Base-by-base conservation (phyloP, 352 stramenopile genomes). In the Globisporangium camurandrum region DNA sequence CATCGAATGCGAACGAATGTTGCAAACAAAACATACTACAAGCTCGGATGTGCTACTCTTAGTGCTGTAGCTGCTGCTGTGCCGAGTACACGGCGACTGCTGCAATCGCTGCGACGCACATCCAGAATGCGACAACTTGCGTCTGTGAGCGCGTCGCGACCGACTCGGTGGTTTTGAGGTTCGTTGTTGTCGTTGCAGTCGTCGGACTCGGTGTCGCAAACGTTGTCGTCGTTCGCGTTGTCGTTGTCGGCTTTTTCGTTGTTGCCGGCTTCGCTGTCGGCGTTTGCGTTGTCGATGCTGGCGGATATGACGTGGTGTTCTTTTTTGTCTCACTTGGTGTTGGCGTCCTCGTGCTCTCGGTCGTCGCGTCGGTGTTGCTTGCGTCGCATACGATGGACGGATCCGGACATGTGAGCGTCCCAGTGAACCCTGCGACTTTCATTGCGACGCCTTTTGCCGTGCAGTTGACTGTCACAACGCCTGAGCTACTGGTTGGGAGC, bases 361-460 rank as follows among this genome's bases (percentile, higher is more conserved):
- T n/a, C n/a, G n/a, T n/a, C n/a, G n/a, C n/a, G n/a, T 12, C 23
- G 17, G 17, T 28, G 51, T 10, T 34, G n/a, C 43, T 57, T 27
- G 14, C 23, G 8, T 37, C 64, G 38, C 80, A 92, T 34, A 89
- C 69, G 20, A 82, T 60, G 16, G 61, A 37, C 23, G 80, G 77
- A 28, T 91, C 80, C 4, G 82, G 79, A 46, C 82, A 89, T 11
- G 73, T 76, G 33, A 92, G 51, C 5, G 39, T 53, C 4, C 80
- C 77, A 0, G 54, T 54, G 55, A 88, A 90, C 0, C 76, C 71
- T 0, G 51, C 14, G 10, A 92, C 61, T 0, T 50, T 52, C 2
- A 83, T 30, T 26, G 61, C 33, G 12, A 72, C 41, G 12, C 73
- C 74, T 41, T 72, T 76, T 4, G 39, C 27, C 0, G 62, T 71